Evolutionary conservation across 345 rosid species (phyloP), one percentile per base, ranked within the genome.

Genomic region (Passiflora organensis): DNA sequence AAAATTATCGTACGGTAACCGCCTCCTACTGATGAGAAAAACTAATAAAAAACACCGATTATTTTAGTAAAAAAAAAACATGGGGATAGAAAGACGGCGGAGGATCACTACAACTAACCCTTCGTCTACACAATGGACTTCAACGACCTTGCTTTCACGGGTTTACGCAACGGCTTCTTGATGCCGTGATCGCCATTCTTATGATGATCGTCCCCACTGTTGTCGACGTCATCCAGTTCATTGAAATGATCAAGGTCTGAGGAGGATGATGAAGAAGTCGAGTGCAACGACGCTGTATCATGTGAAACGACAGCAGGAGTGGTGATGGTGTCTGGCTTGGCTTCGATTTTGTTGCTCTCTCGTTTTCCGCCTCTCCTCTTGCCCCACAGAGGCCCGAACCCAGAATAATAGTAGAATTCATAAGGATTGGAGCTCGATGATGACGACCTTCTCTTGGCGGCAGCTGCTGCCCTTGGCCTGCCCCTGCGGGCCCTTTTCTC

Each of bases 101-200:
- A n/a, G n/a, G n/a, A n/a, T n/a, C n/a, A n/a, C n/a, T n/a, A n/a
- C n/a, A 0, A 24, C 56, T 43, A 19, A 11, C 2, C 44, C 12
- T 46, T n/a, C n/a, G n/a, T 48, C 32, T 55, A 70, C 96, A 87
- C 85, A 9, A 91, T 83, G n/a, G 97, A 91, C 63, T 85, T 91
- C 66, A 91, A 78, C 50, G 97, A 87, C 62, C 95, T 83, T 49
- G 89, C 89, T 69, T 91, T 87, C 13, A 85, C 80, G 2, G 96
- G 96, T 56, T 87, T 91, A 58, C 96, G 56, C 75, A 23, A 80
- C 73, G 82, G 69, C 76, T 91, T 89, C 76, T 28, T 28, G 34
- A 58, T 80, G 12, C 75, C 75, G 20, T 41, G 56, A 15, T 66
- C 71, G 23, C 49, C 69, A n/a, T n/a, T n/a, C n/a, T n/a, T n/a